Percentiles rank a stretch among this genome's conserved stretches.
Conservation (phyloP, 164 flowering plant species). For the Sextonia rubra region DNA sequence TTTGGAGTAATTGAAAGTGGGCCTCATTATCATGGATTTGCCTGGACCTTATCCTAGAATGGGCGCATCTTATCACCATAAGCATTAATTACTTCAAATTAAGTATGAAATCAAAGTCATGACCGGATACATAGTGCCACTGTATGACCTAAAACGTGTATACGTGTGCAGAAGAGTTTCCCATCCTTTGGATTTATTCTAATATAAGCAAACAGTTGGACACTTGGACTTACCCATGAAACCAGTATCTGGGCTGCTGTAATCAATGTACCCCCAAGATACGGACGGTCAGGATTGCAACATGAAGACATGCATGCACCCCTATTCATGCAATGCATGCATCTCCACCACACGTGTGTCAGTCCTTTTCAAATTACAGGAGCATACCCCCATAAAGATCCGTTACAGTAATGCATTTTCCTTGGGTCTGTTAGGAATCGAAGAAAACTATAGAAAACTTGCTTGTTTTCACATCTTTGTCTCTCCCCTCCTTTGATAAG, state of each 20-base stretch:
- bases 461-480: not conserved
- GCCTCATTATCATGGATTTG: too few species aligned
- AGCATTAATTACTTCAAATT: too few species aligned
- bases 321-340: not conserved
- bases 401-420: not conserved
- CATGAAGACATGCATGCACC: not conserved
- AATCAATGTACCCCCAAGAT: not conserved
- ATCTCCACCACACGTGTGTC: not conserved
- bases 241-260: not conserved
- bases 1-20: too few species aligned
- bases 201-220: too few species aligned
- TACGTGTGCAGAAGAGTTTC: not conserved
- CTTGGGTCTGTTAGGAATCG: not conserved
- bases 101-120: too few species aligned
- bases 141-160: not conserved
- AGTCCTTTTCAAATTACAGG: too few species aligned
- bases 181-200: not conserved
- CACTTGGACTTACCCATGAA: not conserved
- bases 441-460: not conserved
- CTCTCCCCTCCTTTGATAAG: not conserved
- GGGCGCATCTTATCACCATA: too few species aligned
- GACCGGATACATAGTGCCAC: not conserved
- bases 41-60: too few species aligned
- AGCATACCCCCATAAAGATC: not conserved
- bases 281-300: not conserved